Evolutionary conservation across 2,329 filamentous ascomycete genomes (phyloP).

Genomic region (Neofusicoccum sp.): DNA sequence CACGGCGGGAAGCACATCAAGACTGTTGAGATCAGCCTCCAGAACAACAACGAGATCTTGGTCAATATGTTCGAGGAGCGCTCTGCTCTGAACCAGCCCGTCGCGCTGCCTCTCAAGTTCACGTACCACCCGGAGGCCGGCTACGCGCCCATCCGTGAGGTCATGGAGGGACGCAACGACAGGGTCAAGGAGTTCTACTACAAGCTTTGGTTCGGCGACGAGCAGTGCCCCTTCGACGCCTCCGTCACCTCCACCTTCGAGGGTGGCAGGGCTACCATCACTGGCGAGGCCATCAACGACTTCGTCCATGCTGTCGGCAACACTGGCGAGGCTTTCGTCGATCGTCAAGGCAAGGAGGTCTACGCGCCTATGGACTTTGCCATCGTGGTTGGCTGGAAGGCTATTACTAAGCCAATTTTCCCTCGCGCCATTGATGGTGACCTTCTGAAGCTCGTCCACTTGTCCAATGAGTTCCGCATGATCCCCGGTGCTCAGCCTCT

Average conservation of each 20-base stretch:
- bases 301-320: conserved; percentile 99
- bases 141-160: conserved; percentile 94
- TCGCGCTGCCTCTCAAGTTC: conserved; percentile 83
- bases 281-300: conserved; percentile 90
- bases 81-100: conserved; percentile 77
- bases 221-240: conserved; percentile 77
- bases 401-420: conserved; percentile 99
- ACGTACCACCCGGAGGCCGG: conserved; percentile 92
- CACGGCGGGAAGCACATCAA: conserved; percentile 82
- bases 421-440: conserved; percentile 94
- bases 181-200: conserved; percentile 99
- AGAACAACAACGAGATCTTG: conserved; percentile 73
- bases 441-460: conserved; percentile 89
- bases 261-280: conserved; percentile 83
- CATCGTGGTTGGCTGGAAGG: conserved; percentile 98
- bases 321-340: conserved; percentile 94
- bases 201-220: conserved; percentile 92
- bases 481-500: conserved; percentile 90
- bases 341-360: conserved; percentile 88
- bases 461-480: conserved; percentile 98
- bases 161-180: conserved; percentile 95
- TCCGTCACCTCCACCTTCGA: conserved; percentile 85
- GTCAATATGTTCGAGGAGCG: conserved; percentile 93
- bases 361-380: conserved; percentile 98
- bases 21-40: conserved; percentile 80